Percentiles rank a stretch among this genome's conserved stretches.
Evolutionary conservation across 164 flowering plant genomes (phyloP).

Genomic region (Taxillus chinensis): DNA sequence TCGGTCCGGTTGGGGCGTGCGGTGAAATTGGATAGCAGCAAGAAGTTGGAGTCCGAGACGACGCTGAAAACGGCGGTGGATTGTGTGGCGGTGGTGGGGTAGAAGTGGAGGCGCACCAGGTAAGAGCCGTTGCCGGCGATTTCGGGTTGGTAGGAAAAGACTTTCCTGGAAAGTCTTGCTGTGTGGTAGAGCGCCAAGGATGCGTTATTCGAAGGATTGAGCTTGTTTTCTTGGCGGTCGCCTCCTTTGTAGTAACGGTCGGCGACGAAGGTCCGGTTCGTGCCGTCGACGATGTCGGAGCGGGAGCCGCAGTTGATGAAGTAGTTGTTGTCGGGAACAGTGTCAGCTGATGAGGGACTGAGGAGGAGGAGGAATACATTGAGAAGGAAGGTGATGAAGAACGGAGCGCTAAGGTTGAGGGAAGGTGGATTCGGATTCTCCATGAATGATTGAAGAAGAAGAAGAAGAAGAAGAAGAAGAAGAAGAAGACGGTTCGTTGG

Average conservation of each 20-base stretch:
- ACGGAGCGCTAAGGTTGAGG: too few relatives aligned
- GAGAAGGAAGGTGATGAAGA: not conserved
- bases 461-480: too few relatives aligned
- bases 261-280: conserved; percentile 3
- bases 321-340: conserved; percentile 5
- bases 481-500: too few relatives aligned
- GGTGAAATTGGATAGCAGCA: not conserved
- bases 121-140: conserved; percentile 6
- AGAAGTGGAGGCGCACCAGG: conserved; percentile 13
- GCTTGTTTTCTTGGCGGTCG: not conserved
- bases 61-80: not conserved
- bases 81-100: not conserved
- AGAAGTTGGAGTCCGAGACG: not conserved
- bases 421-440: too few relatives aligned
- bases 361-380: not conserved
- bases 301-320: conserved; percentile 13
- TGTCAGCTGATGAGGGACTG: not conserved
- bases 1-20: not conserved
- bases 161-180: conserved; percentile 2
- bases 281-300: not conserved
- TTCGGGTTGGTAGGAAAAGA: not conserved
- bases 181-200: not conserved
- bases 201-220: not conserved
- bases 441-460: too few relatives aligned
- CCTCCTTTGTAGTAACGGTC: not conserved